Percentiles rank a stretch among this genome's conserved stretches.
phyloP scores from a whole-genome alignment of 371 early-diverging fungal species.

The Mortierella sp. region DNA sequence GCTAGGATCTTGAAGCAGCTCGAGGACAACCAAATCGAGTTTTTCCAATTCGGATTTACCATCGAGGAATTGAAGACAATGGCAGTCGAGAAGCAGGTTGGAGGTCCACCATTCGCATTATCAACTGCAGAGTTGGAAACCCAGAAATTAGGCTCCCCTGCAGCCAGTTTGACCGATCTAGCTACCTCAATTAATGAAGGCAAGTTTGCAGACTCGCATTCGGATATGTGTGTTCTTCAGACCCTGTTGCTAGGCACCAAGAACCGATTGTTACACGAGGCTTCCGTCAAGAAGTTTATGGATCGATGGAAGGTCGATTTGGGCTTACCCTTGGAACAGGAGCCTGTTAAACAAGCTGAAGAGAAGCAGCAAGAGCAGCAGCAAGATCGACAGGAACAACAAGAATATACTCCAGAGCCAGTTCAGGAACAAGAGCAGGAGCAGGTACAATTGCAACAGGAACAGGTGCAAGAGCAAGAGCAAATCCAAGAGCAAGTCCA shows the following conservation, averaged over 20 bases:
- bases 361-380: not conserved
- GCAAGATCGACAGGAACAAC: conserved; percentile 7
- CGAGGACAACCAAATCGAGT: conserved; percentile 43
- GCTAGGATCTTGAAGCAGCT: conserved; percentile 46
- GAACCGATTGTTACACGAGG: conserved; percentile 45
- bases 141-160: conserved; percentile 10
- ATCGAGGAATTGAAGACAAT: conserved; percentile 40
- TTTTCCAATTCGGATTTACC: conserved; percentile 48
- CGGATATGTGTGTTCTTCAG: conserved; percentile 43
- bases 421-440: conserved; percentile 5
- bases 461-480: not conserved
- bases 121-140: conserved; percentile 41
- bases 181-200: conserved; percentile 38
- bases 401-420: not conserved
- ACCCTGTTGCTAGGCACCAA: conserved; percentile 45
- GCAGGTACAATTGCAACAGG: too few species aligned
- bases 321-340: conserved; percentile 38
- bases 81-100: conserved; percentile 37
- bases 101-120: conserved; percentile 51
- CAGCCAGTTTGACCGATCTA: conserved; percentile 32
- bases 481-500: conserved; percentile 1
- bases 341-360: conserved; percentile 4
- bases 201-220: conserved; percentile 28
- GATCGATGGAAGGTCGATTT: conserved; percentile 47
- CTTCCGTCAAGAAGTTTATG: conserved; percentile 48